Conservation (phyloP, 176 grass and related monocot genomes). For the bread wheat (Triticum aestivum) region DNA sequence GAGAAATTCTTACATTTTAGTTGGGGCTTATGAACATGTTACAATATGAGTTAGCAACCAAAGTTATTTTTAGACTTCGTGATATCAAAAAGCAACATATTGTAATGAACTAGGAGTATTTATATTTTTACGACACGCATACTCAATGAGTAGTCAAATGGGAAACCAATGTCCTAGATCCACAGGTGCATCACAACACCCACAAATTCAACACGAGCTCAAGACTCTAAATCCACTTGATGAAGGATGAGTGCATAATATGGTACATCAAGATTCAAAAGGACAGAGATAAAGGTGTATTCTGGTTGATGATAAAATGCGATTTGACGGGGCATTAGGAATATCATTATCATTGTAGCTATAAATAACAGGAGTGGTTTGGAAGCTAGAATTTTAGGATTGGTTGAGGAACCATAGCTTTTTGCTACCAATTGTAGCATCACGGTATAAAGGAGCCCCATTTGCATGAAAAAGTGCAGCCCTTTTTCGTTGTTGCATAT, state of each 20-base stretch:
- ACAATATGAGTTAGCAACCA: too few species aligned
- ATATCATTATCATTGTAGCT: neutral
- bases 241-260: neutral
- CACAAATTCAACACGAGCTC: too few species aligned
- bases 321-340: neutral
- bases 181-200: too few species aligned
- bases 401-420: neutral
- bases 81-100: too few species aligned
- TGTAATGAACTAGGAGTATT: too few species aligned
- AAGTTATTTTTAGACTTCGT: too few species aligned
- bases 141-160: too few species aligned
- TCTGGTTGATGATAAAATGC: neutral
- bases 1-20: too few species aligned
- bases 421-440: conserved; percentile 26
- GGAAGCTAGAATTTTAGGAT: conserved; percentile 9
- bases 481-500: neutral
- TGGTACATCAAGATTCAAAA: neutral
- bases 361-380: neutral
- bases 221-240: neutral
- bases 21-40: too few species aligned
- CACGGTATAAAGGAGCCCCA: conserved; percentile 18
- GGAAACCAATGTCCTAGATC: too few species aligned
- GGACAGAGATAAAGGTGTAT: neutral
- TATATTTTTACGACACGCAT: too few species aligned
- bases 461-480: conserved; percentile 14